A percentile compares a stretch with the other conserved stretches of the same genome.
phyloP scores from a whole-genome alignment of 345 rosid genomes.

The Eucalyptus regnans region DNA sequence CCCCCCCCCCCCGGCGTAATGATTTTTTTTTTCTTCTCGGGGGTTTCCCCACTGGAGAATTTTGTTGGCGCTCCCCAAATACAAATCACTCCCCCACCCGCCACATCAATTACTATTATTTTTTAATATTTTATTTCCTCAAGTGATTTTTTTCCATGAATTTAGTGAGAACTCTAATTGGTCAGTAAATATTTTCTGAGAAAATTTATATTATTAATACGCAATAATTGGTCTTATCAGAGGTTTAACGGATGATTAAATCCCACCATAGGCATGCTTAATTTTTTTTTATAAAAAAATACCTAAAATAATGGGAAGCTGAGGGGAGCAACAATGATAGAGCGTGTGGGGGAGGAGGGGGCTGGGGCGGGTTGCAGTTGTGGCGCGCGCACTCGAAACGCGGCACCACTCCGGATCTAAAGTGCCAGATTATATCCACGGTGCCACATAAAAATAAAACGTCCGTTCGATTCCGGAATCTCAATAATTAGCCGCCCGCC shows the following conservation, averaged over 20 bases:
- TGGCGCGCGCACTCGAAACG: neutral
- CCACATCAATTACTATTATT: neutral
- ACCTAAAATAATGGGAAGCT: neutral
- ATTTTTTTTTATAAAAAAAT: neutral
- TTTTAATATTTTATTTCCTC: neutral
- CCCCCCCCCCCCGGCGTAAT: neutral
- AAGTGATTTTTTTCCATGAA: neutral
- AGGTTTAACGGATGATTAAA: neutral
- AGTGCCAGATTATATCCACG: neutral
- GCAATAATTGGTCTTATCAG: neutral
- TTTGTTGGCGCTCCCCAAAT: neutral
- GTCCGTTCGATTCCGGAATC: neutral
- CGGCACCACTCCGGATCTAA: neutral
- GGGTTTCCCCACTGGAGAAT: neutral
- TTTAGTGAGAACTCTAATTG: neutral
- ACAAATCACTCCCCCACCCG: neutral
- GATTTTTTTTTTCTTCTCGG: fast-evolving
- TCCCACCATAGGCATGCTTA: neutral
- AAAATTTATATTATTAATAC: neutral
- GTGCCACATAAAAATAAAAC: neutral
- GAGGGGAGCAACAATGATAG: neutral
- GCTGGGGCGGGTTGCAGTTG: neutral
- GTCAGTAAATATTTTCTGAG: neutral
- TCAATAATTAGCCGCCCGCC: neutral
- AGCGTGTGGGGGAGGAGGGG: neutral